Evolutionary conservation across 495 filamentous ascomycete species (phyloP), one percentile per base, ranked within the genome.

Genomic region (Penicillium mononematosum): DNA sequence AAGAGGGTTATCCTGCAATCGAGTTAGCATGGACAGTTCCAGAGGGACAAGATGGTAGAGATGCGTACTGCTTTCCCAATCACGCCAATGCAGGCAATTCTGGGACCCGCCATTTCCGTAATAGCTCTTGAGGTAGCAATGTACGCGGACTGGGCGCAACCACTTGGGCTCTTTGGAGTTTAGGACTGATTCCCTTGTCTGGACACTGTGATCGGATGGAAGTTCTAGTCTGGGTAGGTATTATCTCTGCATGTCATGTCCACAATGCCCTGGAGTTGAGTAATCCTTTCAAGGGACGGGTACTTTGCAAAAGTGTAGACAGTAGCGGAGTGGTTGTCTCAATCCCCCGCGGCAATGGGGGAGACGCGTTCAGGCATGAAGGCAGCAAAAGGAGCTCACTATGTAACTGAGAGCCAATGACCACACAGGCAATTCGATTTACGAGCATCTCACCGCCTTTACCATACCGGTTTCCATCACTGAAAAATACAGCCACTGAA

Each of bases 61-160:
- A 45, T 66, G 60, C 77, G 44, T 83, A 96, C 90, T 67, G 93
- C 85, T 76, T 92, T 91, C 48, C 93, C 92, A 64, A 98, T 96
- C 22, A 98, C 77, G 63, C 91, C 91, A 58, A 98, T 84, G 70
- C 92, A 96, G 65, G 91, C 91, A 69, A 98, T 93, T 43, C 58
- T 72, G 32, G 75, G 66, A 31, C 63, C 65, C 48, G 66, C 51
- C 71, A 73, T 75, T 44, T 20, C 67, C 29, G 22, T 29, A 4
- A 47, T 4, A 32, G 32, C 32, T 14, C 43, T 47, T 42, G 36
- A 29, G 17, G 11, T 20, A 5, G 38, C 39, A 44, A 32, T 19
- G 1, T 50, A 50, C 39, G n/a, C 17, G 45, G 29, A 20, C 10
- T 48, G 25, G 27, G 45, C 45, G 45, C 27, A 20, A 20, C 14